Base-by-base conservation (phyloP, 164 flowering plant species). In the Aristolochia californica region DNA sequence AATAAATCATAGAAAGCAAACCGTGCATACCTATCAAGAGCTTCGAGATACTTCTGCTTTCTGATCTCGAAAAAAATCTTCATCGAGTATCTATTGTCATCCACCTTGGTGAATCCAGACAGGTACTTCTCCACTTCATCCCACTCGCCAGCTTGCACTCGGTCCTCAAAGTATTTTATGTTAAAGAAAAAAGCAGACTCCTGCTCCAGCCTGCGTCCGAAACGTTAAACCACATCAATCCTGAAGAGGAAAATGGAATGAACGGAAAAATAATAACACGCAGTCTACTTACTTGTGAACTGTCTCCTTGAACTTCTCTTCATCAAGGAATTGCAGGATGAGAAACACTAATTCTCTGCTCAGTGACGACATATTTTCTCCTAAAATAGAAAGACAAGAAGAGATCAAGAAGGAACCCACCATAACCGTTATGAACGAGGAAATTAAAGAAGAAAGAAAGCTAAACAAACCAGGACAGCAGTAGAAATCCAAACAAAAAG, bases 261-360 rank as follows among this genome's bases (percentile, higher is more conserved):
- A 12, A 30, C 18, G 20, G 9, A 53, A 5, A 48, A 34, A 12
- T 34, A 24, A 43, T 5, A 26, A 21, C 5, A 40, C 27, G 22
- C 11, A 27, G 4, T 38, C 24, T 17, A 11, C 69, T 68, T 63
- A 84, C 97, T 58, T 86, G 69, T 86, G 97, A 23, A 84, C 97
- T 25, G 94, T 78, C 71, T 88, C 94, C 77, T 85, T 86, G 48
- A 86, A 86, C 65, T 88, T 88, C 75, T 88, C 97, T 66, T 88
- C 94, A 23, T 86, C 94, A 1, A 88, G 86, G 45, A 88, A 85
- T 62, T 88, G 96, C n/a, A 88, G 87, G 71, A 88, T 88, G 21
- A 88, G 82, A 63, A 88, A 86, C 72, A 88, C 97, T 81, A 88
- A 80, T 72, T 88, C 97, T 63, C 91, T 80, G 72, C 94, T 88